These are phyloP conservation scores for Eutreptiella sp. DNA, from an alignment of 208 protist genomes.

Conservation along the genomic window DNA sequence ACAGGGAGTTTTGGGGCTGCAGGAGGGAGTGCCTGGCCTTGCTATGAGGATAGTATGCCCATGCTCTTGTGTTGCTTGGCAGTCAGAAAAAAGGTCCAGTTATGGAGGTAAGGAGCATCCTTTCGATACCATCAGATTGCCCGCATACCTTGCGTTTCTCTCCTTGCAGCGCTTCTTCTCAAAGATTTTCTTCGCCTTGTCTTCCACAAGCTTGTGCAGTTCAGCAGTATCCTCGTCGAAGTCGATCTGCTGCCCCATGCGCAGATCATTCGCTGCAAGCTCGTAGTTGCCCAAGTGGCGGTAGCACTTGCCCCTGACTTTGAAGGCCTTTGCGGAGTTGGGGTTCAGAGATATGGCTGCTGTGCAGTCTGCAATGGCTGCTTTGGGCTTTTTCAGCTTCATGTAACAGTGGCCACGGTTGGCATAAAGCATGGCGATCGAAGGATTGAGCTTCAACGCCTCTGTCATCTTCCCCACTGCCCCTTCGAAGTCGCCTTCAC, in stretches of 20 bases:
- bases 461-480: conserved; percentile 53
- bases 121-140: too few species aligned
- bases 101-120: too few species aligned
- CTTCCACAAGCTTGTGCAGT: conserved; percentile 48
- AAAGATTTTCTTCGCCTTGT: conserved; percentile 29
- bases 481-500: conserved; percentile 45
- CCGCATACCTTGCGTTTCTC: too few species aligned
- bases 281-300: conserved; percentile 60
- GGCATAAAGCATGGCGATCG: conserved; percentile 66
- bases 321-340: conserved; percentile 60
- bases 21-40: too few species aligned
- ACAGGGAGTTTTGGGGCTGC: too few species aligned
- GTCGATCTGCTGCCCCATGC: conserved; percentile 58
- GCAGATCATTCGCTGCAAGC: conserved; percentile 57
- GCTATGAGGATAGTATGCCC: too few species aligned
- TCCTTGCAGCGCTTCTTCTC: not conserved
- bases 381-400: conserved; percentile 40
- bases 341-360: conserved; percentile 52
- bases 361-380: conserved; percentile 56
- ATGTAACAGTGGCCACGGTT: conserved; percentile 55
- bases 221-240: conserved; percentile 54
- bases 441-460: conserved; percentile 48
- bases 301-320: conserved; percentile 55
- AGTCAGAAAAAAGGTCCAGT: too few species aligned
- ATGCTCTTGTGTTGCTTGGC: too few species aligned